Evolutionary conservation across 768 basidiomycete genomes (phyloP).

Genomic region (Tylopilus intermedius): DNA sequence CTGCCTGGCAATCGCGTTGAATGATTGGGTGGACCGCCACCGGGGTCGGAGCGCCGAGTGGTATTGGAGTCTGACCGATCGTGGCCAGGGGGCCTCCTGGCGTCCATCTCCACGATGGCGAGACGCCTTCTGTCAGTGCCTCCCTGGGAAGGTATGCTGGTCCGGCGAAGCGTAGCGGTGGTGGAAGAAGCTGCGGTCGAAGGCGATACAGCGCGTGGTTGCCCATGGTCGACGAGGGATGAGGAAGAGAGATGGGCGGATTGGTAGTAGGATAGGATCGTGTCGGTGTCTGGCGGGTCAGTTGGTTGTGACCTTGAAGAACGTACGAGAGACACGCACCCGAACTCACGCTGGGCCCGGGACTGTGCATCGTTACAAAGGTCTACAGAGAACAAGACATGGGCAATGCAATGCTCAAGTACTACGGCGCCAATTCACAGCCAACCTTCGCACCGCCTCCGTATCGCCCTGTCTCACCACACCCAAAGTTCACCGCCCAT

Average conservation of each 20-base stretch:
- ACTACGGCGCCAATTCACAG: slow-evolving; percentile 16
- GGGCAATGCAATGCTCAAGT: slow-evolving; percentile 5
- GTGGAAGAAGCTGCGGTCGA: slow-evolving; percentile 22
- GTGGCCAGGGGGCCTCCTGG: slow-evolving; percentile 21
- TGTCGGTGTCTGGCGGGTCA: slow-evolving; percentile 33
- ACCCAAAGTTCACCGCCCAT: no score
- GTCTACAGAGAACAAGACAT: slow-evolving; percentile 9
- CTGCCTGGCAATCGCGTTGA: slow-evolving; percentile 30
- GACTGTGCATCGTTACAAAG: slow-evolving; percentile 13
- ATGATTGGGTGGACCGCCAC: slow-evolving; percentile 27
- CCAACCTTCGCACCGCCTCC: slow-evolving; percentile 20
- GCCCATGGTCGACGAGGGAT: slow-evolving; percentile 46
- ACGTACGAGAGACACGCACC: slow-evolving; percentile 13
- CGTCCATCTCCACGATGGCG: slow-evolving; percentile 61
- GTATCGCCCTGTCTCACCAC: slow-evolving; percentile 8
- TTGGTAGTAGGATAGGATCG: slow-evolving; percentile 51
- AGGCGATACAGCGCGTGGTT: slow-evolving; percentile 23
- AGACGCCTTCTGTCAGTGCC: slow-evolving; percentile 61
- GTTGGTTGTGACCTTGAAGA: no score
- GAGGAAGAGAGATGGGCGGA: slow-evolving; percentile 38
- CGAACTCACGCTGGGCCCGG: neutral
- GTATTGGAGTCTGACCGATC: slow-evolving; percentile 23
- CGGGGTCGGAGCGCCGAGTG: slow-evolving; percentile 20
- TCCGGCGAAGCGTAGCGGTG: slow-evolving; percentile 36
- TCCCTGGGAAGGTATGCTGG: slow-evolving; percentile 53